Base-by-base conservation (phyloP, 495 filamentous ascomycete species). In the Tuber borchii region DNA sequence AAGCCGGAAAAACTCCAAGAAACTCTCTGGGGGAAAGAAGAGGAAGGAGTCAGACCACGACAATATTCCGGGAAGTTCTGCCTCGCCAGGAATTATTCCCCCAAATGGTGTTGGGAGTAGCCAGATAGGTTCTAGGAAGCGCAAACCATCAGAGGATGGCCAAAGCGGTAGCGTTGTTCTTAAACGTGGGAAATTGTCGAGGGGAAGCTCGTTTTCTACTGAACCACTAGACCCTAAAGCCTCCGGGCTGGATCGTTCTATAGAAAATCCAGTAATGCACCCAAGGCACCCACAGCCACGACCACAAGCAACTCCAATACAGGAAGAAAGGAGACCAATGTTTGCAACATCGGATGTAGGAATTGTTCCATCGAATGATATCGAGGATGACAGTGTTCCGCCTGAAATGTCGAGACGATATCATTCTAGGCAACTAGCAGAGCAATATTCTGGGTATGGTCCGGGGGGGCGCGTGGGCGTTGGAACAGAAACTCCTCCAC, bases 101-200 rank as follows among this genome's bases (percentile, higher is more conserved):
- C 51, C 56, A 65, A 72, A 43, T 70, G 71, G 73, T 40, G 19
- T n/a, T 61, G 75, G 79, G 51, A 46, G 40, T 56, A 42, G 37
- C 42, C n/a, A 71, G 43, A 45, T 43, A 20, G 43, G 70, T 14
- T 76, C 69, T 22, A 82, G 77, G 73, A 82, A 82, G 71, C 80
- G 81, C 51, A 82, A 82, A 39, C 68, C 75, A 7, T 77, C 80
- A 31, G 77, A 82, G 34, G 81, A 82, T n/a, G 56, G 77, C 34
- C 73, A 46, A 42, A 74, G 77, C 7, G 26, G 71, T 17, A 68
- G 45, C 22, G 72, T 71, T 48, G 74, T 76, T 56, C 44, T 69
- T 48, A 82, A 82, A 69, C 77, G 80, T n/a, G 80, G 81, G 74
- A 77, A 82, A 48, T 46, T 69, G 39, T 82, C 80, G 46, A 77